Evolutionary conservation across 2,329 filamentous ascomycete species (phyloP).

Genomic region (Trichoderma harzianum): DNA sequence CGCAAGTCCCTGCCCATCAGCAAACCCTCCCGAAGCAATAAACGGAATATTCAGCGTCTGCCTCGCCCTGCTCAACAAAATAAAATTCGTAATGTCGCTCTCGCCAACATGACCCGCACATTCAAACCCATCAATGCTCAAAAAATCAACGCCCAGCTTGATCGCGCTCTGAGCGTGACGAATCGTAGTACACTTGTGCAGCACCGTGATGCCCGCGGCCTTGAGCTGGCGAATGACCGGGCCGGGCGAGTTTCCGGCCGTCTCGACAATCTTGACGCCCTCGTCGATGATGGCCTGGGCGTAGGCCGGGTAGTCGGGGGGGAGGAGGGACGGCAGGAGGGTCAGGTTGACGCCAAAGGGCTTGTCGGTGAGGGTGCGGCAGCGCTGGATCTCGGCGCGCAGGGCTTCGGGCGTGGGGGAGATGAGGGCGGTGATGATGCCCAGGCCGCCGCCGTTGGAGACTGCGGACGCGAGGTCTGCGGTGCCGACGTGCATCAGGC

Average conservation of each 20-base stretch:
- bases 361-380: constrained; percentile 71
- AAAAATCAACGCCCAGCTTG: constrained; percentile 93
- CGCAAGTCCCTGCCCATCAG: constrained; percentile 88
- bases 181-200: constrained; percentile 98
- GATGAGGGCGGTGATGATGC: constrained; percentile 83
- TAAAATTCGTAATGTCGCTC: constrained; percentile 85
- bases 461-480: constrained; percentile 75
- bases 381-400: constrained; percentile 87
- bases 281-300: constrained; percentile 91
- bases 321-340: constrained; percentile 81
- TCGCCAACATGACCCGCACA: constrained; percentile 89
- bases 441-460: constrained; percentile 77
- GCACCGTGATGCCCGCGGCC: constrained; percentile 68
- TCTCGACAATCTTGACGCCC: constrained; percentile 87
- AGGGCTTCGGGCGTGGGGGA: constrained; percentile 90
- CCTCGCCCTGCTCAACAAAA: constrained; percentile 78
- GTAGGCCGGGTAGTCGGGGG: constrained; percentile 89
- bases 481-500: constrained; percentile 84
- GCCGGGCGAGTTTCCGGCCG: constrained; percentile 82
- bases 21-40: constrained; percentile 93
- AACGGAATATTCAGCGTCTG: constrained; percentile 85
- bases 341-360: constrained; percentile 96
- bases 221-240: constrained; percentile 90
- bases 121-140: constrained; percentile 96
- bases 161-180: constrained; percentile 86